Evolutionary conservation across 2,329 filamentous ascomycete species (phyloP).

Genomic region (Cercospora sp.): DNA sequence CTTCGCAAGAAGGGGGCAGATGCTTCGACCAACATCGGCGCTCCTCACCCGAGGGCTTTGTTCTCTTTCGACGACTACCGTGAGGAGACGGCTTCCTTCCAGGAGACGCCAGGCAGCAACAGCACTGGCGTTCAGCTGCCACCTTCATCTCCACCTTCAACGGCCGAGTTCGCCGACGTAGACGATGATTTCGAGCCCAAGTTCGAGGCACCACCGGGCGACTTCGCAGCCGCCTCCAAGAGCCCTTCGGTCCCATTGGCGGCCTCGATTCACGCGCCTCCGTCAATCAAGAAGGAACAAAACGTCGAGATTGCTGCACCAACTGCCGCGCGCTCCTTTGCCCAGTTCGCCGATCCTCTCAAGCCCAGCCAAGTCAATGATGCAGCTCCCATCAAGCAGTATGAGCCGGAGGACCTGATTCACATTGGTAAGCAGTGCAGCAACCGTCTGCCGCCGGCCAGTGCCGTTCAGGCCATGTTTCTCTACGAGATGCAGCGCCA

Average conservation of each 20-base stretch:
- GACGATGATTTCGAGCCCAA: not conserved
- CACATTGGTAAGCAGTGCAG: slow-evolving; percentile 27
- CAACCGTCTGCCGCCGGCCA: slow-evolving; percentile 31
- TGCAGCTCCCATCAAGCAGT: not conserved
- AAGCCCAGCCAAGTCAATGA: not conserved
- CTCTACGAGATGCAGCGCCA: slow-evolving; percentile 35
- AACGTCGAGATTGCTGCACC: not conserved
- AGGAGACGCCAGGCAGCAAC: not conserved
- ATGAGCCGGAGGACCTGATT: slow-evolving; percentile 4
- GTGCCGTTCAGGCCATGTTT: slow-evolving; percentile 33
- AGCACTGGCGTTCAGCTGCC: not conserved
- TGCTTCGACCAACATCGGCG: not conserved
- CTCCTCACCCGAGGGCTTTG: not conserved
- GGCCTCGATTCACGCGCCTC: not conserved
- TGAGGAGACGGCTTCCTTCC: not conserved
- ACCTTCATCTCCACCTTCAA: not conserved
- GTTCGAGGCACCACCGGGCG: not conserved
- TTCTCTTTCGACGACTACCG: not conserved
- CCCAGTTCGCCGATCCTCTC: not conserved
- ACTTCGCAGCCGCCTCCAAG: not conserved
- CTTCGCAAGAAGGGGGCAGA: slow-evolving; percentile 5
- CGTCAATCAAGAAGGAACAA: not conserved
- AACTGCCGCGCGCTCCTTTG: not conserved
- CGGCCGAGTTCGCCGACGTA: not conserved
- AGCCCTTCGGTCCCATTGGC: not conserved